These are phyloP conservation scores for Xylaria sp. DNA, from an alignment of 2,329 filamentous ascomycete species.

Conservation along the genomic window DNA sequence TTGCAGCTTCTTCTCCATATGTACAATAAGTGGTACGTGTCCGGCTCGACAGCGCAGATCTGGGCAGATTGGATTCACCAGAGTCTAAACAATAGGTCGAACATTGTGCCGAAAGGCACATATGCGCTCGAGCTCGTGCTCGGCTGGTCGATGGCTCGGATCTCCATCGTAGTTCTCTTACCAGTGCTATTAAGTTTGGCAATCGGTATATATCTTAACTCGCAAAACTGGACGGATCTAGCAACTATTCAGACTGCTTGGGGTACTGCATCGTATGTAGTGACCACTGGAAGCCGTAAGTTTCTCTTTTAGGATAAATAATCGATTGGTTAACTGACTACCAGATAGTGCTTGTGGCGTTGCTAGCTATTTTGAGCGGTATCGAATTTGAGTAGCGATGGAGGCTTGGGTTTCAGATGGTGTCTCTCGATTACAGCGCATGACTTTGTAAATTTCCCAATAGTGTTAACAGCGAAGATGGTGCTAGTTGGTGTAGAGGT, in stretches of 20 bases:
- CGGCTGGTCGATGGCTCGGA: constrained; percentile 13
- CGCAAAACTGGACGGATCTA: constrained; percentile 9
- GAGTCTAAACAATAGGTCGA: background rate
- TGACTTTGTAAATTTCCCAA: no score
- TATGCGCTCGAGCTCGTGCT: constrained; percentile 8
- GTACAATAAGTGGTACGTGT: constrained; percentile 4
- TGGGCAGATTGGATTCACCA: constrained; percentile 11
- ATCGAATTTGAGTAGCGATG: background rate
- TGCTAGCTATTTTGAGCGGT: constrained; percentile 13
- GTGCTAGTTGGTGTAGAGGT: no score
- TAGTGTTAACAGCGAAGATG: no score
- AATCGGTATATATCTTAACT: constrained; percentile 11
- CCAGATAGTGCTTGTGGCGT: background rate
- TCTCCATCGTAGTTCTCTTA: constrained; percentile 5
- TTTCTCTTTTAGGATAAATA: background rate
- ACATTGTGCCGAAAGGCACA: no score
- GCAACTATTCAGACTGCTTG: constrained; percentile 17
- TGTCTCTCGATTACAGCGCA: no score
- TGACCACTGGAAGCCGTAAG: constrained; percentile 9
- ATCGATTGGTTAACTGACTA: background rate
- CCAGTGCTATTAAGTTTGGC: constrained; percentile 19
- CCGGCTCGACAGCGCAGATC: no score
- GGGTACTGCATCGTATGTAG: constrained; percentile 11
- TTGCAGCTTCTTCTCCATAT: background rate
- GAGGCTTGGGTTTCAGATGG: no score